Conservation (phyloP, 495 filamentous ascomycete species). For the Cercophora sp. region DNA sequence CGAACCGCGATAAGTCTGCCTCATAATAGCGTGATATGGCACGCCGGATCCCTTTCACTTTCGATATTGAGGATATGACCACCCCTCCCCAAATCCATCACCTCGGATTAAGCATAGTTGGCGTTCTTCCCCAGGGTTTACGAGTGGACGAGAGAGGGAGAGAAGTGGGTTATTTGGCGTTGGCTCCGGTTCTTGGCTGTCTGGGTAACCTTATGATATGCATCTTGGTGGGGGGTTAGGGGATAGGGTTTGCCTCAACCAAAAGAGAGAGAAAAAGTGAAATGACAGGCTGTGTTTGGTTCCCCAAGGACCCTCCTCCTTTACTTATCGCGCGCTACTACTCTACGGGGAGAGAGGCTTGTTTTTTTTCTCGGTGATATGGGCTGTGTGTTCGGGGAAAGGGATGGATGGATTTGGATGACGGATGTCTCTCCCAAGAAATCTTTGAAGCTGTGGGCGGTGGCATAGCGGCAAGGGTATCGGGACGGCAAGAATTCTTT, state of each 20-base stretch:
- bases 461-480: background rate
- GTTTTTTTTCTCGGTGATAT: too few relatives aligned
- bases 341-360: background rate
- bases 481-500: background rate
- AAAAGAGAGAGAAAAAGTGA: too few relatives aligned
- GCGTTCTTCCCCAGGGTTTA: slow-evolving; percentile 13
- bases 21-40: too few relatives aligned
- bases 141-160: slow-evolving; percentile 3
- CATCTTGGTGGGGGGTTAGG: slow-evolving; percentile 6
- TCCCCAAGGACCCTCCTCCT: too few relatives aligned
- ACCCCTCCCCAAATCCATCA: slow-evolving; percentile 3
- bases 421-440: too few relatives aligned
- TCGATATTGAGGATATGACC: background rate
- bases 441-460: too few relatives aligned
- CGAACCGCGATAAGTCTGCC: too few relatives aligned
- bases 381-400: background rate
- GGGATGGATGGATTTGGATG: background rate
- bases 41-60: too few relatives aligned
- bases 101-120: slow-evolving; percentile 16
- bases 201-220: background rate
- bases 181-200: background rate
- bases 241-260: too few relatives aligned
- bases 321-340: too few relatives aligned
- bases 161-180: slow-evolving; percentile 16
- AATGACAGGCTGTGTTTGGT: too few relatives aligned